Evolutionary conservation across 1,139 yeast genomes (phyloP), one percentile per base, ranked within the genome.

Genomic region (Diutina rugosa): DNA sequence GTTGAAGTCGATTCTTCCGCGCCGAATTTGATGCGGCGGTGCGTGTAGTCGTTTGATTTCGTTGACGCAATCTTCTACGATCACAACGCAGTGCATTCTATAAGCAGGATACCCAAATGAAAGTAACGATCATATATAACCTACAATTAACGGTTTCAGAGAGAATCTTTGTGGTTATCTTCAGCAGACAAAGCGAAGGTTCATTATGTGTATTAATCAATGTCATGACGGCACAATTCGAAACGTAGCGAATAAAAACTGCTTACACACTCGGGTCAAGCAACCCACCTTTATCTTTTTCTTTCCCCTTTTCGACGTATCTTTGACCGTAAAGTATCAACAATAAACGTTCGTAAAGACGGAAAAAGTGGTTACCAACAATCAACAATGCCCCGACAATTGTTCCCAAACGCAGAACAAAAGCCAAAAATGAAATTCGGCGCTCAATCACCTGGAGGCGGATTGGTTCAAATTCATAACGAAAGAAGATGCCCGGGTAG

Each of bases 401-500:
- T 2, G 96, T 91, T 8, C 88, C 86, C 55, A 91, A 70, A 59
- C 90, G 79, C 14, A 90, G 82, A 10, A 90, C 72, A 69, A 95
- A 93, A 63, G 85, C 89, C 47, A 82, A 67, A 66, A 93, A 91
- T 1, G 95, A 80, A 55, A 91, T 73, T 59, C 98, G 76, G 57
- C 73, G 75, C 66, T 91, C 98, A 35, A 77, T 75, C 46, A 90
- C 78, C 3, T 80, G 71, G 63, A 93, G 76, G 56, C 85, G 80
- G 51, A 93, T 81, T 4, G 98, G 95, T 64, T 93, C 98, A 67
- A 93, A 90, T 62, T 89, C 91, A 67, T 91, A 93, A 57, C 80
- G 80, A 73, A 93, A 81, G 65, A 78, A 87, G 46, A 93, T 84
- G 0, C 98, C 98, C 2, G 97, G 96, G 8, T 10, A 26, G 16